Percentiles rank a stretch among this genome's conserved stretches.
These are phyloP conservation scores for Talaromyces piceae DNA, from an alignment of 2,329 filamentous ascomycete genomes.

Conservation along the genomic window DNA sequence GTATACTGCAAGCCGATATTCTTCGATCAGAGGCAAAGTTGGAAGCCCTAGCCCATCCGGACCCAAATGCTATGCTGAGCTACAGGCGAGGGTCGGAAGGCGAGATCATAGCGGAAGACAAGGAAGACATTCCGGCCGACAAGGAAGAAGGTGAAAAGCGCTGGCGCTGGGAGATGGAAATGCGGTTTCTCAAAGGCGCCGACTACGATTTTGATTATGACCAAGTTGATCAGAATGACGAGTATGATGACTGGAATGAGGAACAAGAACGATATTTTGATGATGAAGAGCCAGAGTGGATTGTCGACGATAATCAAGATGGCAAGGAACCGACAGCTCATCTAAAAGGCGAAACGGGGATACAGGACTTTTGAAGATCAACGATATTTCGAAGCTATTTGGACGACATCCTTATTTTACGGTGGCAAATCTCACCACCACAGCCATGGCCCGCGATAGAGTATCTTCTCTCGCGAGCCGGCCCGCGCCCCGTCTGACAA, in stretches of 20 bases:
- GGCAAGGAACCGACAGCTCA: constrained; percentile 18
- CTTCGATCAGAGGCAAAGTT: constrained; percentile 69
- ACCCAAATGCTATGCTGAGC: constrained; percentile 43
- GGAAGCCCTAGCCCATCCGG: constrained; percentile 50
- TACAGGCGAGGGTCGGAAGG: constrained; percentile 47
- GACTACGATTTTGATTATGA: constrained; percentile 75
- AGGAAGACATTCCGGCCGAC: constrained; percentile 49
- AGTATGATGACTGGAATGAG: constrained; percentile 59
- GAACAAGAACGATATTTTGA: constrained; percentile 74
- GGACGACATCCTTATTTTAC: neutral
- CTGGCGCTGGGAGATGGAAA: constrained; percentile 66
- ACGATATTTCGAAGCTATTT: no score
- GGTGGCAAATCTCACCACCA: neutral
- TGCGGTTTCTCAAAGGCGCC: constrained; percentile 65
- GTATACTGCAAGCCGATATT: constrained; percentile 69
- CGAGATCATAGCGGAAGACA: constrained; percentile 52
- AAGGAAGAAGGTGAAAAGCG: constrained; percentile 60
- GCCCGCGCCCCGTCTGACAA: no score
- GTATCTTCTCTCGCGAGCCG: no score
- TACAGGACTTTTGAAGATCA: constrained; percentile 64
- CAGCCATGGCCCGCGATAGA: neutral
- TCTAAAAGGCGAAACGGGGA: constrained; percentile 56
- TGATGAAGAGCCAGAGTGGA: constrained; percentile 65
- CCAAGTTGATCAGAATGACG: constrained; percentile 62
- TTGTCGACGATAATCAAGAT: constrained; percentile 39